A percentile compares a stretch with the other conserved stretches of the same genome.
These are phyloP conservation scores for Prinsepia uniflora DNA, from an alignment of 306 rosid species.

Conservation along the genomic window DNA sequence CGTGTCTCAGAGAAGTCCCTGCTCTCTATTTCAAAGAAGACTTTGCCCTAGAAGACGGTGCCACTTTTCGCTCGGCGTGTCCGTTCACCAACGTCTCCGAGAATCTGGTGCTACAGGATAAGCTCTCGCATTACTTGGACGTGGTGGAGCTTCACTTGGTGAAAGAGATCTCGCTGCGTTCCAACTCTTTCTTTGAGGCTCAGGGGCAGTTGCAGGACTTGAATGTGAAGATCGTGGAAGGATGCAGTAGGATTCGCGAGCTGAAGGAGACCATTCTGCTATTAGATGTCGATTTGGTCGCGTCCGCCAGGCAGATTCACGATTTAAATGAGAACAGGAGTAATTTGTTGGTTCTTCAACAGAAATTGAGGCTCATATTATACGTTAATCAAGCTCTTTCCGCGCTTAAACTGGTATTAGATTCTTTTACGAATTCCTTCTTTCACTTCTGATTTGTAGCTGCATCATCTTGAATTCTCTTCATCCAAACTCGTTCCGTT, in stretches of 20 bases:
- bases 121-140: slow-evolving; percentile 87
- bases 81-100: slow-evolving; percentile 69
- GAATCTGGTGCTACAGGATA: slow-evolving; percentile 74
- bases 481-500: not conserved
- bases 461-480: not conserved
- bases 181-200: slow-evolving; percentile 98
- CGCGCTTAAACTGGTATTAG: slow-evolving; percentile 82
- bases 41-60: slow-evolving; percentile 87
- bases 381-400: slow-evolving; percentile 93
- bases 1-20: slow-evolving; percentile 90
- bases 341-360: slow-evolving; percentile 72
- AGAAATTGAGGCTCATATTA: slow-evolving; percentile 80
- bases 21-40: slow-evolving; percentile 89
- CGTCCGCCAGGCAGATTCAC: slow-evolving; percentile 82
- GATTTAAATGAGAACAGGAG: slow-evolving; percentile 65
- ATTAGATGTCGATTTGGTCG: slow-evolving; percentile 82
- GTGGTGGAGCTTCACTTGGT: slow-evolving; percentile 94
- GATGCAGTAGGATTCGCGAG: slow-evolving; percentile 65
- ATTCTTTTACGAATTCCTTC: not conserved
- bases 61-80: slow-evolving; percentile 84
- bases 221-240: slow-evolving; percentile 76
- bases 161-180: slow-evolving; percentile 91
- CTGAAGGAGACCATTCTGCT: slow-evolving; percentile 81
- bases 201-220: slow-evolving; percentile 92
- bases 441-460: not conserved